Base-by-base conservation (phyloP, 192 early-diverging fungal genomes). In the Backusella mclennaniae region DNA sequence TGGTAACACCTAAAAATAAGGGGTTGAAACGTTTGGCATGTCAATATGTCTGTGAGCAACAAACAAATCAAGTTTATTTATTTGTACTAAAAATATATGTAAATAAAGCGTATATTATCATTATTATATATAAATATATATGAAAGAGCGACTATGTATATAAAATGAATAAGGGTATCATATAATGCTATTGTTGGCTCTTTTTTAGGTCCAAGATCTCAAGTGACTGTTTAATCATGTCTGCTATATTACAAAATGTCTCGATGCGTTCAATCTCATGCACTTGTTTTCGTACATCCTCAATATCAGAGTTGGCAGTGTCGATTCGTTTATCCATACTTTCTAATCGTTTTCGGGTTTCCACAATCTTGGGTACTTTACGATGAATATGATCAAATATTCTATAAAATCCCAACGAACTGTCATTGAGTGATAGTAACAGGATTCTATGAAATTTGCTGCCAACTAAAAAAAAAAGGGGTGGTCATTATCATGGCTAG, bases 341-440 rank as follows among this genome's bases (percentile, higher is more conserved):
- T 17, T 33, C 39, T 12, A 76, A 35, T 35, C 69, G 53, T 35
- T 42, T 33, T 26, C 35, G 31, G 7, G 35, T 44, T 0, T 77
- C 49, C 35, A 77, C 69, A 41, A 81, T 23, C 21, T 49, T 19
- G 14, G 80, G 80, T 29, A 81, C 80, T 56, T 68, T 73, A 17
- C 73, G 70, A 44, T 81, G 76, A 26, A 81, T 76, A 74, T 81
- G 80, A 33, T 81, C 80, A 9, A 56, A 68, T 38, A 81, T 69
- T 38, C 76, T 44, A 46, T 68, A 74, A 4, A 81, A 69, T 23
- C 80, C 75, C 12, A 77, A 14, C 0, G 80, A 76, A 35, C 75
- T 52, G n/a, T 73, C 80, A 46, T 81, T 81, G 1, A 81, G 23
- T 12, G 73, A 35, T 23, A 72, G 31, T 66, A 69, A 67, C 6